A percentile compares a stretch with the other conserved stretches of the same genome.
phyloP scores from a whole-genome alignment of 257 asterid species.

The Primulina eburnea region DNA sequence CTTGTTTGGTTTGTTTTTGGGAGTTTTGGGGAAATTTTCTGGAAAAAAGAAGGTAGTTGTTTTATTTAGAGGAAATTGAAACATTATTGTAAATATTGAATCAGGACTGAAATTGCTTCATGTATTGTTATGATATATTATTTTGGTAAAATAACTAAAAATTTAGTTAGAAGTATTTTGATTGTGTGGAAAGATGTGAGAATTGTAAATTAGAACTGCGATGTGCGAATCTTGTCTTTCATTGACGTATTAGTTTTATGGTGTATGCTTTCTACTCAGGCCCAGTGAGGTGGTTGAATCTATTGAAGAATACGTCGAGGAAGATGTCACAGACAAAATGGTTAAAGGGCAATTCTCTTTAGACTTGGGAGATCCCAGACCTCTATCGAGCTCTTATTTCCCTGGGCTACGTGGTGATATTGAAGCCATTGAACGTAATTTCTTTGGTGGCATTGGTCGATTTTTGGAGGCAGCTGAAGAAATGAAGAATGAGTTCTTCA shows the following conservation, averaged over 20 bases:
- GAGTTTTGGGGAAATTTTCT: background rate
- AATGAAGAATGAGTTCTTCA: slow-evolving; percentile 53
- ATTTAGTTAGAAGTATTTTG: background rate
- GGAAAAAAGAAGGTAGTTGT: background rate
- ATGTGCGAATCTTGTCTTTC: background rate
- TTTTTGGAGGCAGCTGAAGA: slow-evolving; percentile 62
- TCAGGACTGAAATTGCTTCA: background rate
- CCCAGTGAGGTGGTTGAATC: slow-evolving; percentile 79
- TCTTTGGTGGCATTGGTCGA: slow-evolving; percentile 41
- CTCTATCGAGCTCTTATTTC: slow-evolving; percentile 33
- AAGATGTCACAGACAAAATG: slow-evolving; percentile 79
- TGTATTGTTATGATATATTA: too few species aligned
- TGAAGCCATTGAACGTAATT: slow-evolving; percentile 61
- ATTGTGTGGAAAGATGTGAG: background rate
- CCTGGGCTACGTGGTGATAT: slow-evolving; percentile 73
- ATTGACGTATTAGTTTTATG: background rate
- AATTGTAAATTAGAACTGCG: too few species aligned
- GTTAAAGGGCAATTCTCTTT: slow-evolving; percentile 40
- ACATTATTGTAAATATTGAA: background rate
- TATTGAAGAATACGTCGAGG: slow-evolving; percentile 72
- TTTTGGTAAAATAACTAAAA: background rate
- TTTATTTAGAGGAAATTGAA: background rate
- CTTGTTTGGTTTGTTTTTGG: background rate
- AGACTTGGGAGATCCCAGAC: slow-evolving; percentile 32
- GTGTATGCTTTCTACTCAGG: slow-evolving; percentile 38